Base-by-base conservation (phyloP, 208 protist species). In the Blechomonas ayalai region DNA sequence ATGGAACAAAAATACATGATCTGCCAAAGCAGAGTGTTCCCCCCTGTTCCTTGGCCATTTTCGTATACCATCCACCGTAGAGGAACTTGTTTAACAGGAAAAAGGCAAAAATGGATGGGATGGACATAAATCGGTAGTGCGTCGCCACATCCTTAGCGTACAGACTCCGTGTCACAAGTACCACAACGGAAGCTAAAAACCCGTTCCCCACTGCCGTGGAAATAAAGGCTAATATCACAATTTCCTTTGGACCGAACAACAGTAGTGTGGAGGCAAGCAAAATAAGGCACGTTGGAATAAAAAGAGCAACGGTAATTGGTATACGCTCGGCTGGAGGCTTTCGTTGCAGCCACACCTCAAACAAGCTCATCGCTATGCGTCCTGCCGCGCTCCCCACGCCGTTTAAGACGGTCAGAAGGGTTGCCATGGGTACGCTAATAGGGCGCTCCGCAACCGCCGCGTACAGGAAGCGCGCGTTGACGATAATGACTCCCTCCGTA, bases 391-490 rank as follows among this genome's bases (percentile, higher is more conserved):
- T 90, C n/a, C 82, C 82, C 0, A 64, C 64, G 29, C 82, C 77
- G 49, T 75, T 78, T 27, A 86, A 39, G 0, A 84, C 59, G 0
- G 74, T 90, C 22, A 87, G 45, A 7, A 86, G 53, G 8, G 71
- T 67, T 32, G 70, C 67, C 19, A 85, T 52, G 35, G 78, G 73
- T 10, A 52, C 35, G 8, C 37, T 67, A 13, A 66, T 52, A 7
- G 36, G 25, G 10, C 53, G 56, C 12, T 60, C 65, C 1, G 66
- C 61, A n/a, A 85, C 29, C 1, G 82, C 73, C 1, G 54, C 67
- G 51, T 81, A 85, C 32, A 91, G 80, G 33, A 77, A 85, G 51
- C 74, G 64, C n/a, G 78, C 67, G 41, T 88, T 91, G 16, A 65
- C 51, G 3, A 88, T 81, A 23, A 91, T 62, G 22, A 91, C 72